These are phyloP conservation scores for Botryotinia convoluta DNA, from an alignment of 2,329 filamentous ascomycete species.

Conservation along the genomic window DNA sequence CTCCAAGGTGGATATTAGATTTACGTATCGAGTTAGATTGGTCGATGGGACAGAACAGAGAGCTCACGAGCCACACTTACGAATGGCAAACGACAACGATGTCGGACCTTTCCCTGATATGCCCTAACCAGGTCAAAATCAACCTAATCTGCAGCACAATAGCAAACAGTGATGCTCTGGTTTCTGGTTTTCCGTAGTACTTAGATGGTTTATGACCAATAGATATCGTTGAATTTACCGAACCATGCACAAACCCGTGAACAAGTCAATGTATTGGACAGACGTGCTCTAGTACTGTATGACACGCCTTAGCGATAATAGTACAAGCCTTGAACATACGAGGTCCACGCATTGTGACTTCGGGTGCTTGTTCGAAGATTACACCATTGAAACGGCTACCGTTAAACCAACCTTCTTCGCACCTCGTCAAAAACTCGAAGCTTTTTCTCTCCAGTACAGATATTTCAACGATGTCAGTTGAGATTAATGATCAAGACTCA, in stretches of 20 bases:
- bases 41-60: neutral
- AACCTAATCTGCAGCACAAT: neutral
- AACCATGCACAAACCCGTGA: neutral
- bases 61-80: neutral
- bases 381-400: neutral
- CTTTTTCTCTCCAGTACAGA: neutral
- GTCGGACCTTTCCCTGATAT: neutral
- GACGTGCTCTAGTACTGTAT: neutral
- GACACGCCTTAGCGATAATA: neutral
- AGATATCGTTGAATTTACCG: neutral
- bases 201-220: neutral
- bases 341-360: neutral
- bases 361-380: neutral
- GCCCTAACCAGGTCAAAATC: neutral
- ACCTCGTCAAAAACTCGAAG: neutral
- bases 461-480: neutral
- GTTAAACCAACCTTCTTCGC: neutral
- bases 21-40: neutral
- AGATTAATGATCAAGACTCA: neutral
- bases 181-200: neutral
- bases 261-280: neutral
- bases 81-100: neutral
- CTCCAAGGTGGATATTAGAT: neutral
- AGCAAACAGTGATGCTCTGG: neutral
- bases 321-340: neutral